Conservation (phyloP, 768 basidiomycete species). For the Baorangia bicolor region DNA sequence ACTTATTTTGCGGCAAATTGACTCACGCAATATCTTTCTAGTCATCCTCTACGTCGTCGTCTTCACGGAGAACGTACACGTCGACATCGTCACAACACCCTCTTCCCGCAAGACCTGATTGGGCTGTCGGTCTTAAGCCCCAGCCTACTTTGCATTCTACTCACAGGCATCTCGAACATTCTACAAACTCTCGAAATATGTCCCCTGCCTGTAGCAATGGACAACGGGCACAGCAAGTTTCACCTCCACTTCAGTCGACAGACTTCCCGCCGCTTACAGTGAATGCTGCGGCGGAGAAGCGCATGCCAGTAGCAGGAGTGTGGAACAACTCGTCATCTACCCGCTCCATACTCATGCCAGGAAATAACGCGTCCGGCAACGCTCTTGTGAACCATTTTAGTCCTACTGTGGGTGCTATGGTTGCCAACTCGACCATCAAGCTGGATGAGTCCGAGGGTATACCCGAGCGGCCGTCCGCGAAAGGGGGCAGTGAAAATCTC, state of each 20-base stretch:
- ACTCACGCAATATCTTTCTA: slow-evolving; percentile 29
- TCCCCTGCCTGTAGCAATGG: slow-evolving; percentile 38
- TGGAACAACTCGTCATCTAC: slow-evolving; percentile 63
- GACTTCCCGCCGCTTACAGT: slow-evolving; percentile 71
- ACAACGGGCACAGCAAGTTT: slow-evolving; percentile 35
- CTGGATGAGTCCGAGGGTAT: slow-evolving; percentile 46
- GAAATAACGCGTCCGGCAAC: slow-evolving; percentile 34
- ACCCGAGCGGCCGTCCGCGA: slow-evolving; percentile 50
- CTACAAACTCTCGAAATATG: slow-evolving; percentile 37
- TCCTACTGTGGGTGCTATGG: slow-evolving; percentile 9
- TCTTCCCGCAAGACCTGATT: slow-evolving; percentile 80
- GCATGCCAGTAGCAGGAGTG: slow-evolving; percentile 59
- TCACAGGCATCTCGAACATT: slow-evolving; percentile 54
- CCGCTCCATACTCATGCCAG: slow-evolving; percentile 50
- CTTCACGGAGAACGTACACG: slow-evolving; percentile 73
- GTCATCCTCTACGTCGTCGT: slow-evolving; percentile 82
- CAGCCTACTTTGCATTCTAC: slow-evolving; percentile 63
- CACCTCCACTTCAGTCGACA: slow-evolving; percentile 49
- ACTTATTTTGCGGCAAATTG: neutral
- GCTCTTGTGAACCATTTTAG: slow-evolving; percentile 40
- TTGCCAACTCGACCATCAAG: slow-evolving; percentile 18
- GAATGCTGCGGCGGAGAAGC: slow-evolving; percentile 47
- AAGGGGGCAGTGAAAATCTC: slow-evolving; percentile 40
- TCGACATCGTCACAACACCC: slow-evolving; percentile 76
- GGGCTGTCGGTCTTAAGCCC: slow-evolving; percentile 83